Evolutionary conservation across 2,329 filamentous ascomycete species (phyloP).

Genomic region (Sporothrix pseudoabietina): DNA sequence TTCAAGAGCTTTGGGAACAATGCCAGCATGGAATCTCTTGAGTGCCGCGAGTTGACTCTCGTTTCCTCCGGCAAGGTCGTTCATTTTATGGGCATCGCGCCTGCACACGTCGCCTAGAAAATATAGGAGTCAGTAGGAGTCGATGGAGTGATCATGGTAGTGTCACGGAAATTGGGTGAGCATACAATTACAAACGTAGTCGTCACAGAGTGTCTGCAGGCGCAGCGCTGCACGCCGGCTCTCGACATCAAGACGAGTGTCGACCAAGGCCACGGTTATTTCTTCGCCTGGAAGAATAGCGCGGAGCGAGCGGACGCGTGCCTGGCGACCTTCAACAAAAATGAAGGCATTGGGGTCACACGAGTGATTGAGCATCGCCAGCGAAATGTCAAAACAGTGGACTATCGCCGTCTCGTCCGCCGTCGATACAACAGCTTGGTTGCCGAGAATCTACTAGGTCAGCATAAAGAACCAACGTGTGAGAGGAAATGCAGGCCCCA

Average conservation of each 20-base stretch:
- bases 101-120: slow-evolving; percentile 11
- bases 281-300: slow-evolving; percentile 42
- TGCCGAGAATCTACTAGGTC: slow-evolving; percentile 29
- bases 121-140: neutral
- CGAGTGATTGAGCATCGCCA: slow-evolving; percentile 44
- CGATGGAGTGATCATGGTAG: neutral
- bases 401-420: slow-evolving; percentile 21
- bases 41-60: neutral
- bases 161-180: neutral
- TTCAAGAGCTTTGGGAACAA: slow-evolving; percentile 18
- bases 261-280: slow-evolving; percentile 42
- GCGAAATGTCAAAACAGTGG: slow-evolving; percentile 38
- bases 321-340: slow-evolving; percentile 41
- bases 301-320: slow-evolving; percentile 40
- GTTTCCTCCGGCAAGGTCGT: neutral
- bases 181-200: slow-evolving; percentile 22
- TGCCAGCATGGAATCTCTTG: slow-evolving; percentile 3
- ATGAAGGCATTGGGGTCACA: slow-evolving; percentile 44
- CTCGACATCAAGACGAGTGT: slow-evolving; percentile 37
- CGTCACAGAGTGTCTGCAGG: neutral
- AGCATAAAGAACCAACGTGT: neutral
- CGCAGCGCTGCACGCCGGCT: slow-evolving; percentile 35
- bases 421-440: slow-evolving; percentile 14
- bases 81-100: neutral
- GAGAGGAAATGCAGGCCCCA: neutral